These are phyloP conservation scores for Pestalotiopsis sp. DNA, from an alignment of 2,329 filamentous ascomycete species.

Conservation along the genomic window DNA sequence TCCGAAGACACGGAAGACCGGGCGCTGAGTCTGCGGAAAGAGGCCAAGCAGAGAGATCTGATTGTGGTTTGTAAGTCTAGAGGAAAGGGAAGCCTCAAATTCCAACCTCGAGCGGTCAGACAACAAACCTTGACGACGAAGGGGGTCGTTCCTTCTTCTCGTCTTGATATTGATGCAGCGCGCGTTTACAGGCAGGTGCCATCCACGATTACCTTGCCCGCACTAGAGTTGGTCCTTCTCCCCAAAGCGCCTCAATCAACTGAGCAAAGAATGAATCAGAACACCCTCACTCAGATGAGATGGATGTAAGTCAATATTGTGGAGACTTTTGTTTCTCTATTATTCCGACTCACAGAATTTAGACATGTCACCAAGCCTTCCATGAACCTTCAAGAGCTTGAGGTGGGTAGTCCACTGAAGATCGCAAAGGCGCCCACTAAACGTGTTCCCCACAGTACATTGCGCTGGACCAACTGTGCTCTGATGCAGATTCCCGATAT, in stretches of 20 bases:
- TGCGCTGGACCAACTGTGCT: neutral
- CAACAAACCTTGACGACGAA: neutral
- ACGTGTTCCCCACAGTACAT: neutral
- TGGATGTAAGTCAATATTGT: neutral
- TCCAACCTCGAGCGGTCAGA: no score
- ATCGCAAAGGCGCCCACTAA: neutral
- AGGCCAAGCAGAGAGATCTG: neutral
- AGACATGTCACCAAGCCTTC: neutral
- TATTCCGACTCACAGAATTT: no score
- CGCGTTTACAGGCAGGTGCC: neutral
- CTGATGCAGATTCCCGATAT: neutral
- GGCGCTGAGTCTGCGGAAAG: neutral
- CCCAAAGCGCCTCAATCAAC: neutral
- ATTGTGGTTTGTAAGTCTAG: neutral
- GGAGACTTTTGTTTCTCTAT: no score
- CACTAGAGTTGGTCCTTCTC: neutral
- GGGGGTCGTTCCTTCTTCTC: neutral
- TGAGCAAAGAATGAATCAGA: neutral
- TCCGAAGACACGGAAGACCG: neutral
- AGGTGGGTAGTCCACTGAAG: neutral
- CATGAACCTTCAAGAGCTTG: neutral
- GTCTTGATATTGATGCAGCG: neutral
- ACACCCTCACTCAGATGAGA: neutral
- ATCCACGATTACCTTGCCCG: neutral
- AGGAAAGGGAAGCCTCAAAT: neutral